These are phyloP conservation scores for Mycena galopus DNA, from an alignment of 768 basidiomycete genomes.

Conservation along the genomic window DNA sequence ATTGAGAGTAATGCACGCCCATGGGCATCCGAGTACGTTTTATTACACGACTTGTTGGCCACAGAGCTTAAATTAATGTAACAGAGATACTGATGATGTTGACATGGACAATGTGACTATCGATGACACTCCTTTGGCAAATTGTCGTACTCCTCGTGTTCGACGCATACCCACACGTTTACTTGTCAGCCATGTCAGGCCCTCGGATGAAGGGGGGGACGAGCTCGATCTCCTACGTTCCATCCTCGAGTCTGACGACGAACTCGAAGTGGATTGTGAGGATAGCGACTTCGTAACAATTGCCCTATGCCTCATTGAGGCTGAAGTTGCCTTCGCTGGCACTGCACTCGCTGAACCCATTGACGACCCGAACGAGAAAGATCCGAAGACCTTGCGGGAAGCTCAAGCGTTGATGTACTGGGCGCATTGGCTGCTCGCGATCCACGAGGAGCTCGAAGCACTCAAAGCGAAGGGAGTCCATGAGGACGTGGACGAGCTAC, in stretches of 20 bases:
- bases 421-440: constrained; percentile 28
- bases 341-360: constrained; percentile 29
- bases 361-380: constrained; percentile 26
- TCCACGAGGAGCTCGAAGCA: constrained; percentile 41
- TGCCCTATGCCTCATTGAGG: constrained; percentile 14
- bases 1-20: constrained; percentile 10
- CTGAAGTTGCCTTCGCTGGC: constrained; percentile 15
- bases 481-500: constrained; percentile 33
- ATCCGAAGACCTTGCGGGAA: constrained; percentile 34
- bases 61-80: too few relatives aligned
- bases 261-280: constrained; percentile 17
- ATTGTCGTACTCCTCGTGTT: constrained; percentile 2
- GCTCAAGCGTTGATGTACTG: constrained; percentile 40
- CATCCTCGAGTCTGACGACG: constrained; percentile 24
- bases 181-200: constrained; percentile 1
- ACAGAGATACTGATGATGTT: not conserved
- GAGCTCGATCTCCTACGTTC: not conserved
- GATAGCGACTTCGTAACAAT: not conserved
- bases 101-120: constrained; percentile 3
- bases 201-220: constrained; percentile 32
- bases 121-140: constrained; percentile 14
- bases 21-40: too few relatives aligned
- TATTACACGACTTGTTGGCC: too few relatives aligned
- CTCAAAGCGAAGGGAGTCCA: constrained; percentile 36
- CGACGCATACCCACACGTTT: constrained; percentile 15